Conservation (phyloP, 768 basidiomycete genomes). For the Lactarius psammicola region DNA sequence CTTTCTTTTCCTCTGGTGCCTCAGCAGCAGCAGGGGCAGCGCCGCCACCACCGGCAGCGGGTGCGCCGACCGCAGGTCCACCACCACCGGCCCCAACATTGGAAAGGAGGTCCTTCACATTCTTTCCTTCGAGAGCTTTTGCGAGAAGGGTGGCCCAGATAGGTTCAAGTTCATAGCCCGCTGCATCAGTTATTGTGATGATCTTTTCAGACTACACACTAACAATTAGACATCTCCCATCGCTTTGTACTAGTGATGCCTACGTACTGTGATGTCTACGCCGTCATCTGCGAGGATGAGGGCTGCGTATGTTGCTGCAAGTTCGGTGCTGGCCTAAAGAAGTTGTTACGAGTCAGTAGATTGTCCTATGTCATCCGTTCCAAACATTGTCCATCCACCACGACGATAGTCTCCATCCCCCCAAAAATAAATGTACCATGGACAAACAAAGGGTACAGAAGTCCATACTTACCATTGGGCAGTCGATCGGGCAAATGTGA, state of each 20-base stretch:
- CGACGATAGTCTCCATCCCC: background rate
- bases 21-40: constrained; percentile 67
- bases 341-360: background rate
- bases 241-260: background rate
- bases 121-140: constrained; percentile 97
- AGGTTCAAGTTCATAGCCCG: constrained; percentile 83
- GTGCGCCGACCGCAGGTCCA: constrained; percentile 65
- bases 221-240: background rate
- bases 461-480: constrained; percentile 11
- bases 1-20: constrained; percentile 76
- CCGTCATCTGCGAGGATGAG: constrained; percentile 98
- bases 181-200: constrained; percentile 76
- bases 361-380: background rate
- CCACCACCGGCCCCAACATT: constrained; percentile 94
- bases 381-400: constrained; percentile 18
- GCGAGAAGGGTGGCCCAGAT: constrained; percentile 98
- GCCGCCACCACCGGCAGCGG: constrained; percentile 53
- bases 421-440: background rate
- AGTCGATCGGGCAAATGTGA: background rate
- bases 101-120: constrained; percentile 92
- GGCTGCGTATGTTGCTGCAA: constrained; percentile 93
- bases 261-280: constrained; percentile 92
- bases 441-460: background rate
- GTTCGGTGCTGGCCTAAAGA: constrained; percentile 60
- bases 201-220: constrained; percentile 84